Base-by-base conservation (phyloP, 2,329 filamentous ascomycete genomes). In the Neurospora sp. region DNA sequence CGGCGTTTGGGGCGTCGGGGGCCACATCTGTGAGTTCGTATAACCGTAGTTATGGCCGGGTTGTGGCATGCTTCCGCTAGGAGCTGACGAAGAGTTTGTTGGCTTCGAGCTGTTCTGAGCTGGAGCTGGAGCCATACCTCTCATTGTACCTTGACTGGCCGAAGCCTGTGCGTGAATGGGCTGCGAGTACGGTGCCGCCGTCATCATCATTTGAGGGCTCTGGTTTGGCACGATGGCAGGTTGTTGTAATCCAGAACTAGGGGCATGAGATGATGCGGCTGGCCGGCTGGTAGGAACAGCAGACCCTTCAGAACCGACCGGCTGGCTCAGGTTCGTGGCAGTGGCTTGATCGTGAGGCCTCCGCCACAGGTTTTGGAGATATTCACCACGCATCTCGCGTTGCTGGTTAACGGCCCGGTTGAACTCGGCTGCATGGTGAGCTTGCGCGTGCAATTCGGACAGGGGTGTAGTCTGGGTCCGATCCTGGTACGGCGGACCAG, bases 401-500 rank as follows among this genome's bases (percentile, higher is more conserved):
- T 94, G 91, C 75, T 91, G 87, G 76, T 91, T 93, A 68, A 98
- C 84, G 66, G 87, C 87, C 76, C 96, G 93, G 82, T 95, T 98
- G 82, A 91, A 97, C 75, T 98, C 95, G 70, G 93, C 93, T 19
- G 95, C 91, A 73, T 97, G 93, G 68, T 93, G 89, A 38, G 93
- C 93, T 79, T 97, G 93, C 66, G 91, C 91, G 73, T 96, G 85
- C 69, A 98, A 89, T 76, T 98, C 95, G 66, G 87, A 84, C 38
- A 92, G 85, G 38, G 90, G 88, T 73, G 90, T 92, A 11, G 93
- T 85, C 78, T 94, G 89, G 9, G 90, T 92, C 75, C 93, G 87
- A 78, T 98, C 96, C 79, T 95, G 91, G 81, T 97, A 99, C 10
- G 93, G 85, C 43, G 91, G 89, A 33, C 94, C 96, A 15, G 91